phyloP scores from a whole-genome alignment of 2,329 filamentous ascomycete genomes.

The Claviceps humidiphila region DNA sequence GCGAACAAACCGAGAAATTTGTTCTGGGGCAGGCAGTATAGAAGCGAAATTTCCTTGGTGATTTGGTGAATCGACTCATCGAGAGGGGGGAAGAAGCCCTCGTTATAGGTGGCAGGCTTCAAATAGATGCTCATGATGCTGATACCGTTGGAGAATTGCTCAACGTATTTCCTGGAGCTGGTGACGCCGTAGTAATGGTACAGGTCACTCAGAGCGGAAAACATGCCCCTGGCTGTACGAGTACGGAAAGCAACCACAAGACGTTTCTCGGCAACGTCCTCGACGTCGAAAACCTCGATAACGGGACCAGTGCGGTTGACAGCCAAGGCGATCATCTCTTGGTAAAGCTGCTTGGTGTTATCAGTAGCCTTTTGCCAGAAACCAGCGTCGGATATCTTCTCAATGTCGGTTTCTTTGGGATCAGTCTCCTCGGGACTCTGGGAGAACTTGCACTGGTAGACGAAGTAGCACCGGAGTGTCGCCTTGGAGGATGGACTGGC shows the following conservation, averaged over 20 bases:
- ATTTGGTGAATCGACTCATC: constrained; percentile 96
- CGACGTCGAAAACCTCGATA: constrained; percentile 95
- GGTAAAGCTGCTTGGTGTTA: constrained; percentile 93
- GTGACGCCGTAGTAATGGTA: constrained; percentile 99
- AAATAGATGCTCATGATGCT: constrained; percentile 95
- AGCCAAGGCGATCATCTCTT: constrained; percentile 79
- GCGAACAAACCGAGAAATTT: constrained; percentile 87
- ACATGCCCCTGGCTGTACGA: constrained; percentile 80
- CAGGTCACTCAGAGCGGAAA: constrained; percentile 86
- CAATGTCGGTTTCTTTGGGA: constrained; percentile 72
- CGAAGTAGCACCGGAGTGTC: constrained; percentile 92
- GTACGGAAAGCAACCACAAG: constrained; percentile 91
- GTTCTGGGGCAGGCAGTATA: constrained; percentile 97
- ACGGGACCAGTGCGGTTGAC: constrained; percentile 81
- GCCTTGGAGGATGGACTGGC: constrained; percentile 55
- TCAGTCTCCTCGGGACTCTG: constrained; percentile 57
- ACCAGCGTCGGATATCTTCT: constrained; percentile 81
- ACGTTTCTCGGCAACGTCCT: constrained; percentile 81
- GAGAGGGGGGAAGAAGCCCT: constrained; percentile 58
- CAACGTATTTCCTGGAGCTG: constrained; percentile 90
- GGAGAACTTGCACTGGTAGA: constrained; percentile 90
- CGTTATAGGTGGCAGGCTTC: constrained; percentile 50
- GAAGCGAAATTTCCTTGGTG: constrained; percentile 91
- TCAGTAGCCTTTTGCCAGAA: constrained; percentile 92
- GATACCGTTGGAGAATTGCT: constrained; percentile 98